Evolutionary conservation across 1,139 yeast genomes (phyloP).

Genomic region (Saccharomyces hybrid): DNA sequence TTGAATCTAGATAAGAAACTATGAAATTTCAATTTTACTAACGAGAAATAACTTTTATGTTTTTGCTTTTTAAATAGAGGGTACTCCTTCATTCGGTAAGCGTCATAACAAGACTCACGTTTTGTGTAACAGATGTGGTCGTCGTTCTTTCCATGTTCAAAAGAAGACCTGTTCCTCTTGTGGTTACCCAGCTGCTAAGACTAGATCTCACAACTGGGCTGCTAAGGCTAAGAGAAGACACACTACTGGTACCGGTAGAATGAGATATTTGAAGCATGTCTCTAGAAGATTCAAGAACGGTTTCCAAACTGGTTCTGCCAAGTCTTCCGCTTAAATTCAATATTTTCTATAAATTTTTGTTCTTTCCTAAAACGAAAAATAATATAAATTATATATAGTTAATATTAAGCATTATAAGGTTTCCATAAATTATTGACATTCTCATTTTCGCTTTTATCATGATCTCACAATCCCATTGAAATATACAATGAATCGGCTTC

Average conservation of each 20-base stretch:
- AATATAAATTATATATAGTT: conserved; percentile 5
- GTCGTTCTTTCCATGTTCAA: conserved; percentile 98
- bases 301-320: conserved; percentile 83
- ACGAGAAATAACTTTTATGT: not conserved
- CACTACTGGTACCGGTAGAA: conserved; percentile 99
- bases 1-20: too few species aligned
- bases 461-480: conserved; percentile 46
- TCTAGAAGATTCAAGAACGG: conserved; percentile 98
- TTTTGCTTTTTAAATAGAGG: conserved; percentile 53
- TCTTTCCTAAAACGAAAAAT: conserved; percentile 1
- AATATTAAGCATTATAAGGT: conserved; percentile 1
- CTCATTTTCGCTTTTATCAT: not conserved
- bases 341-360: conserved; percentile 4
- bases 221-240: conserved; percentile 98
- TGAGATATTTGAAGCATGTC: conserved; percentile 95
- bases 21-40: not conserved
- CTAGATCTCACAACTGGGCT: conserved; percentile 99
- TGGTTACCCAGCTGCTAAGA: conserved; percentile 99
- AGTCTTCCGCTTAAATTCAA: conserved; percentile 20
- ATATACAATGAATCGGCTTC: conserved; percentile 71
- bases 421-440: not conserved
- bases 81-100: conserved; percentile 99
- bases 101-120: conserved; percentile 99
- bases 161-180: conserved; percentile 98
- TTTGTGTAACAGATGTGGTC: conserved; percentile 98